Evolutionary conservation across 352 stramenopile genomes (phyloP).

Genomic region (Phytopythium mirpurense): DNA sequence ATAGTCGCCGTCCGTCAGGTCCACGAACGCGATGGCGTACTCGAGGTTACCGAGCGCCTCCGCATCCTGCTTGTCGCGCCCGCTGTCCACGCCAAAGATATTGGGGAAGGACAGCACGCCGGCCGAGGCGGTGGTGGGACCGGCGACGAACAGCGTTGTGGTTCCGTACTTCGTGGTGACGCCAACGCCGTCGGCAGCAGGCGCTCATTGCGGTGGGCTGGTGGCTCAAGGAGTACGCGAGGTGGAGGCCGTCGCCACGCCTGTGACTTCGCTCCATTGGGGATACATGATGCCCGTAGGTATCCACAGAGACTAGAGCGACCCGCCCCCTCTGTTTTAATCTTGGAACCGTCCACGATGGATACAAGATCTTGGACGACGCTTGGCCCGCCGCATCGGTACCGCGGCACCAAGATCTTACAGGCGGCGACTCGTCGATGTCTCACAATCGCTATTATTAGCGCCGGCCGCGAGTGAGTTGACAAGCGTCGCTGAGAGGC

Average conservation of each 20-base stretch:
- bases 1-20: slow-evolving; percentile 23
- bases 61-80: slow-evolving; percentile 28
- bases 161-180: slow-evolving; percentile 13
- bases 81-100: slow-evolving; percentile 25
- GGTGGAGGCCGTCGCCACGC: too few species aligned
- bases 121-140: slow-evolving; percentile 15
- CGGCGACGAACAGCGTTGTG: slow-evolving; percentile 20
- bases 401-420: too few species aligned
- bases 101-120: slow-evolving; percentile 28
- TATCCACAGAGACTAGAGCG: too few species aligned
- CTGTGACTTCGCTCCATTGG: too few species aligned
- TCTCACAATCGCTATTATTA: not conserved
- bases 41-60: slow-evolving; percentile 23
- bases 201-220: too few species aligned
- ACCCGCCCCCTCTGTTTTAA: too few species aligned
- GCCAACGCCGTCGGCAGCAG: not conserved
- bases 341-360: too few species aligned
- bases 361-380: too few species aligned
- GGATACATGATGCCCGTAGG: too few species aligned
- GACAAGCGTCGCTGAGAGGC: not conserved
- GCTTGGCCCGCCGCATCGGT: too few species aligned
- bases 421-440: too few species aligned
- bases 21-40: slow-evolving; percentile 26
- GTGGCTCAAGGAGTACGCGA: too few species aligned
- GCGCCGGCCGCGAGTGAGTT: not conserved